phyloP scores from a whole-genome alignment of 805 yeast species.

The Ogataea allantospora region DNA sequence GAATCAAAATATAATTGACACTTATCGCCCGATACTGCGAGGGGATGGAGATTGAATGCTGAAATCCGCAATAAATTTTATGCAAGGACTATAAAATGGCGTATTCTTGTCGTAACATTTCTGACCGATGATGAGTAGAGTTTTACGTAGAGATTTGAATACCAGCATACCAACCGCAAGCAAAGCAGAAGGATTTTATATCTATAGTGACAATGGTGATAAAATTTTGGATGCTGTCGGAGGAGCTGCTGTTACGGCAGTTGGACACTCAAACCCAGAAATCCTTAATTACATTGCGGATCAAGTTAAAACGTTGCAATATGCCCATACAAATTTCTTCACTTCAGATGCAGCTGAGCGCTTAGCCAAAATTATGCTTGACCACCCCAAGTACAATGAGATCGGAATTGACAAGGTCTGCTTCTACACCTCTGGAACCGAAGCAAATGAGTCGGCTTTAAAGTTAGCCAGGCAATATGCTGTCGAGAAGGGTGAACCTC shows the following conservation, averaged over 20 bases:
- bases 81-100: no score
- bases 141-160: slow-evolving; percentile 1
- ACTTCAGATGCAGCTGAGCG: slow-evolving; percentile 41
- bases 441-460: slow-evolving; percentile 73
- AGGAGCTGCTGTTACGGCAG: slow-evolving; percentile 48
- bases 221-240: slow-evolving; percentile 38
- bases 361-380: slow-evolving; percentile 40
- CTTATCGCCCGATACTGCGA: not conserved
- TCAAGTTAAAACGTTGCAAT: slow-evolving; percentile 32
- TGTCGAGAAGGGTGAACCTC: slow-evolving; percentile 38
- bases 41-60: no score
- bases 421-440: slow-evolving; percentile 66
- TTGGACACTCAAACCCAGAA: slow-evolving; percentile 39
- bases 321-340: slow-evolving; percentile 29
- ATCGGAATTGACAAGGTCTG: slow-evolving; percentile 33
- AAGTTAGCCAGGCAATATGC: slow-evolving; percentile 57
- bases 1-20: no score
- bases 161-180: not conserved
- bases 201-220: slow-evolving; percentile 13
- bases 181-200: slow-evolving; percentile 13
- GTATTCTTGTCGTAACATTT: no score
- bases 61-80: no score
- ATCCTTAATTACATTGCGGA: slow-evolving; percentile 37
- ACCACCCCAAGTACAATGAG: slow-evolving; percentile 32
- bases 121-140: slow-evolving; percentile 3